These are phyloP conservation scores for Trametes punicea DNA, from an alignment of 768 basidiomycete species.

Conservation along the genomic window DNA sequence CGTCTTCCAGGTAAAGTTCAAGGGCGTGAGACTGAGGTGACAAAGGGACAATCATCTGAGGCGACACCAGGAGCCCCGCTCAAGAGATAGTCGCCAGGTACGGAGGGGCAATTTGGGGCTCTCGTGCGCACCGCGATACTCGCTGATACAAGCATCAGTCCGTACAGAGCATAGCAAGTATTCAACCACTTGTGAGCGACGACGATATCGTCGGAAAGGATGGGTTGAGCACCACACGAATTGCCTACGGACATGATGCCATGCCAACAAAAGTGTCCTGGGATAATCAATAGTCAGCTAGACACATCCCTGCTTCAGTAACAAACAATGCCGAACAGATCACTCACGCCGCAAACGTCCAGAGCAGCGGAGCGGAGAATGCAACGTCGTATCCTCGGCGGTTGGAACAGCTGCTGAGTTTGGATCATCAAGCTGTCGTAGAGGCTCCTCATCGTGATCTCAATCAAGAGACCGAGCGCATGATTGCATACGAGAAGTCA, in stretches of 20 bases:
- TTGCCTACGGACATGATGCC: too few relatives aligned
- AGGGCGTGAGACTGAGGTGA: constrained; percentile 1
- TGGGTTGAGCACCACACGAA: too few relatives aligned
- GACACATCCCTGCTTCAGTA: too few relatives aligned
- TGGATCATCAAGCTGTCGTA: constrained; percentile 7
- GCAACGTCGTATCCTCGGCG: too few relatives aligned
- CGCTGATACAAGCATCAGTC: background rate
- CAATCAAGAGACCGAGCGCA: background rate
- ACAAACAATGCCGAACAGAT: background rate
- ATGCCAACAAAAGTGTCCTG: too few relatives aligned
- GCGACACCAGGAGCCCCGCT: background rate
- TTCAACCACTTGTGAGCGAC: too few relatives aligned
- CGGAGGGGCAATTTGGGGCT: background rate
- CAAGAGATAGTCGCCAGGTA: constrained; percentile 6
- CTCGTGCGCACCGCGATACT: background rate
- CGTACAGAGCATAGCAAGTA: background rate
- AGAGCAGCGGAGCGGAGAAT: too few relatives aligned
- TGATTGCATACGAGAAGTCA: background rate
- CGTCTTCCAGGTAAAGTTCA: background rate
- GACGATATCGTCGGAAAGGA: too few relatives aligned
- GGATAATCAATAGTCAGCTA: too few relatives aligned
- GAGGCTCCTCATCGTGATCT: constrained; percentile 1
- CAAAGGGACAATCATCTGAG: constrained; percentile 6
- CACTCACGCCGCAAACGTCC: background rate
- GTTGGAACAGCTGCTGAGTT: background rate